Evolutionary conservation across 106 monocot genomes (phyloP).

Genomic region (Dendrobium catenatum): DNA sequence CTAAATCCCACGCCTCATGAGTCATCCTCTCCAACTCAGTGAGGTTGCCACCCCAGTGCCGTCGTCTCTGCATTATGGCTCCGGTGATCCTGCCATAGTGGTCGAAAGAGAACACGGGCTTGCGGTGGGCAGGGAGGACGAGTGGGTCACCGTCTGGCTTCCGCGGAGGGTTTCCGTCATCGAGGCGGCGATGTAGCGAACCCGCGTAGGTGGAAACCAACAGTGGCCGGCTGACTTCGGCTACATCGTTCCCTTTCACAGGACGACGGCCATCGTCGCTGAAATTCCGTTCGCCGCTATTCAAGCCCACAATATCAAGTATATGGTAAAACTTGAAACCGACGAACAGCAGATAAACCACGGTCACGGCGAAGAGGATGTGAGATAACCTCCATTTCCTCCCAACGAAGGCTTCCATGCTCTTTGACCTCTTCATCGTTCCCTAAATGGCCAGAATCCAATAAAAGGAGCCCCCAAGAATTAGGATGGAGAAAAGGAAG

Average conservation of each 20-base stretch:
- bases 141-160: conserved; percentile 7
- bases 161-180: conserved; percentile 9
- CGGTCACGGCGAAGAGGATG: conserved; percentile 28
- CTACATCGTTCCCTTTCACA: neutral
- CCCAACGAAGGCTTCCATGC: conserved; percentile 22
- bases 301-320: conserved; percentile 25
- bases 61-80: conserved; percentile 29
- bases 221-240: neutral
- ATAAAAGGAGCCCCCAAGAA: neutral
- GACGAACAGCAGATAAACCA: conserved; percentile 53
- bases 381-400: conserved; percentile 27
- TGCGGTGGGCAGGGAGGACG: neutral
- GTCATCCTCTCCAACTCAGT: conserved; percentile 66
- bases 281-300: conserved; percentile 20
- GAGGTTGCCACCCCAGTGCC: conserved; percentile 27
- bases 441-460: neutral
- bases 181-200: conserved; percentile 15
- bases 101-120: neutral
- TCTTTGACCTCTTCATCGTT: conserved; percentile 44
- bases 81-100: conserved; percentile 42
- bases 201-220: conserved; percentile 13
- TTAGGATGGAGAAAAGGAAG: neutral
- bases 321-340: conserved; percentile 40
- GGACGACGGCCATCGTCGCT: conserved; percentile 10
- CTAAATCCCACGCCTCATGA: conserved; percentile 67